Evolutionary conservation across 129 eudicot species (phyloP), one percentile per base, ranked within the genome.

Genomic region (Centaurea solstitialis): DNA sequence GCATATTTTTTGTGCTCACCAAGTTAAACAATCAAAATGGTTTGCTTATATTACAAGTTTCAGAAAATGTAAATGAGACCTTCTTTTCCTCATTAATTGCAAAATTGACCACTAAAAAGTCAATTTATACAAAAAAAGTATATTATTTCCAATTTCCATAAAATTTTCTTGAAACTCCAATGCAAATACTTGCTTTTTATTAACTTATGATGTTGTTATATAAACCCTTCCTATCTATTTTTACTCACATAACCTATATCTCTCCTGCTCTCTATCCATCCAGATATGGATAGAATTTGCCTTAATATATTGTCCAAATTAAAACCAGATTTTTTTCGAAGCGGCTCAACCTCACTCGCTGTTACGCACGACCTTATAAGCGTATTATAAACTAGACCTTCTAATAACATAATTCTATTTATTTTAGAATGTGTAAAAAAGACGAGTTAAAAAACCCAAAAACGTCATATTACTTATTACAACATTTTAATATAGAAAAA

Each of bases 61-160:
- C 78, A 68, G 68, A 70, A 61, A 5, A 70, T 77, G 78, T 76
- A 70, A 37, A 70, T 45, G 39, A 71, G 59, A 40, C 24, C 73
- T 70, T 12, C 73, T 70, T 82, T 82, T 82, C 78, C 68, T 57
- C 13, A 82, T 82, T 66, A 62, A 70, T 70, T 70, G 22, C 33
- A 70, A 30, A 39, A 20, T 76, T 82, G 82, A 82, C 78, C 37
- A 74, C 57, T 15, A 9, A 77, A 71, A 41, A 83, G 82, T 77
- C 86, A 83, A 83, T 82, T 30, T 68, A 37, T 18, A 70, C 17
- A 43, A 72, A 76, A 76, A 76, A 6, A 24, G 18, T 20, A 76
- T 24, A 57, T 47, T 39, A 28, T 40, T 77, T 57, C 68, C 72
- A 38, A 28, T 26, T 83, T 77, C 68, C 74, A 59, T 70, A 68